phyloP scores from a whole-genome alignment of 129 eudicot genomes.

The Escallonia herrerae region DNA sequence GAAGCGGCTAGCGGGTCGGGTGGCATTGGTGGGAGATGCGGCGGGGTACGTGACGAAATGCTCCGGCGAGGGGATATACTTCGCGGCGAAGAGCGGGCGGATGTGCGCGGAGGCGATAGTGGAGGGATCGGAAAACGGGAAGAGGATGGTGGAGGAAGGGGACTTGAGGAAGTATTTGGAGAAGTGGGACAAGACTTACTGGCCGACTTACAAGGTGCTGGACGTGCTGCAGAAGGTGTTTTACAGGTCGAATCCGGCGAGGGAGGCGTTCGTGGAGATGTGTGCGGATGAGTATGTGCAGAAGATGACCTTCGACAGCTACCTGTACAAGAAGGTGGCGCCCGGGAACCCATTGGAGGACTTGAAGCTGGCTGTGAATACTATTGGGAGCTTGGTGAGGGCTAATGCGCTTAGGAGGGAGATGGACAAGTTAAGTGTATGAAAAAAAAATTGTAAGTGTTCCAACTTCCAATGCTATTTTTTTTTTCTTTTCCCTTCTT shows the following conservation, averaged over 20 bases:
- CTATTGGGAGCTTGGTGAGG: constrained; percentile 87
- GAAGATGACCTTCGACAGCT: constrained; percentile 98
- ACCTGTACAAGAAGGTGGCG: constrained; percentile 87
- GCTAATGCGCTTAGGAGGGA: constrained; percentile 89
- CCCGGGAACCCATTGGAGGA: constrained; percentile 94
- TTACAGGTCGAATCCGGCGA: constrained; percentile 87
- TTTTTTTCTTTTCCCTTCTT: no score
- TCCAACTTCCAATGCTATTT: no score
- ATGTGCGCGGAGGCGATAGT: constrained; percentile 98
- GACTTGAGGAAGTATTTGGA: constrained; percentile 79
- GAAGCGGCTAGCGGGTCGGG: constrained; percentile 44
- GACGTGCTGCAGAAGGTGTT: constrained; percentile 90
- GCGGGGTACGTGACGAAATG: constrained; percentile 96
- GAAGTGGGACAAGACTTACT: constrained; percentile 90
- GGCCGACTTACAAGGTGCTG: constrained; percentile 95
- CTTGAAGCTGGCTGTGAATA: constrained; percentile 81
- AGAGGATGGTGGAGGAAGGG: constrained; percentile 69
- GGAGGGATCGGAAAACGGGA: constrained; percentile 86
- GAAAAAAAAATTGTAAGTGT: no score
- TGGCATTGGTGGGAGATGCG: constrained; percentile 89
- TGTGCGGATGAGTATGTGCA: constrained; percentile 96
- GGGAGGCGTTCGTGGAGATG: constrained; percentile 99
- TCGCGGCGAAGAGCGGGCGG: constrained; percentile 96
- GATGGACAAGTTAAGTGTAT: constrained; percentile 75
- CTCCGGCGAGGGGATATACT: constrained; percentile 94